These are phyloP conservation scores for Solanum stenotomum DNA, from an alignment of 257 asterid genomes.

Conservation along the genomic window DNA sequence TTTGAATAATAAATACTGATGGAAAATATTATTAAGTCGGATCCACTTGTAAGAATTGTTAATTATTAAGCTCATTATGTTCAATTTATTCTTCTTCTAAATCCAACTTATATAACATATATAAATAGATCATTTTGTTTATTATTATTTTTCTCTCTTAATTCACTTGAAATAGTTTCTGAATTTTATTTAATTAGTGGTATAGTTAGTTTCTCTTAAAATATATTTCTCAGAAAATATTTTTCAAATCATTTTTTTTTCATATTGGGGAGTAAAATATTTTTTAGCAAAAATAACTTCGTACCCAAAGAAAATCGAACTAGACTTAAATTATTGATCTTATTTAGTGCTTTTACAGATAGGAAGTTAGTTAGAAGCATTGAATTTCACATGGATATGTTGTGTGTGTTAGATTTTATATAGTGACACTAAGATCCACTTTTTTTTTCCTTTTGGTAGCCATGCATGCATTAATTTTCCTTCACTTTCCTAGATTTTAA, in stretches of 20 bases:
- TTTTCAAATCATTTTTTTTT: not conserved
- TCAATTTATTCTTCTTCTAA: not conserved
- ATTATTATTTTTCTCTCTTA: not conserved
- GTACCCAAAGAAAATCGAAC: not conserved
- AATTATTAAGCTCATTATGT: not conserved
- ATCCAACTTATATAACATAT: not conserved
- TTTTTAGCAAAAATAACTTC: not conserved
- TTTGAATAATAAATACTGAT: not conserved
- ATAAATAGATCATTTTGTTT: not conserved
- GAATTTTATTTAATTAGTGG: not conserved
- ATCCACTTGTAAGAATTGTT: not conserved
- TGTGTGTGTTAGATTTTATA: not conserved
- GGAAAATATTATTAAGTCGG: not conserved
- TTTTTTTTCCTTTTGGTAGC: not conserved
- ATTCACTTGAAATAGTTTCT: not conserved
- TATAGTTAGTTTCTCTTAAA: not conserved
- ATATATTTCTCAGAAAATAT: not conserved
- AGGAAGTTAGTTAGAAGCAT: constrained; percentile 2
- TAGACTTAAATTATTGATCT: not conserved
- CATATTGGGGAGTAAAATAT: not conserved
- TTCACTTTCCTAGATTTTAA: not conserved
- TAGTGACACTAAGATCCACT: not conserved
- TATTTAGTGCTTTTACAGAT: not conserved
- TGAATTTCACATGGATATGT: constrained; percentile 14
- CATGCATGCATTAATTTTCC: not conserved